These are phyloP conservation scores for Claviceps humidiphila DNA, from an alignment of 2,329 filamentous ascomycete genomes.

Conservation along the genomic window DNA sequence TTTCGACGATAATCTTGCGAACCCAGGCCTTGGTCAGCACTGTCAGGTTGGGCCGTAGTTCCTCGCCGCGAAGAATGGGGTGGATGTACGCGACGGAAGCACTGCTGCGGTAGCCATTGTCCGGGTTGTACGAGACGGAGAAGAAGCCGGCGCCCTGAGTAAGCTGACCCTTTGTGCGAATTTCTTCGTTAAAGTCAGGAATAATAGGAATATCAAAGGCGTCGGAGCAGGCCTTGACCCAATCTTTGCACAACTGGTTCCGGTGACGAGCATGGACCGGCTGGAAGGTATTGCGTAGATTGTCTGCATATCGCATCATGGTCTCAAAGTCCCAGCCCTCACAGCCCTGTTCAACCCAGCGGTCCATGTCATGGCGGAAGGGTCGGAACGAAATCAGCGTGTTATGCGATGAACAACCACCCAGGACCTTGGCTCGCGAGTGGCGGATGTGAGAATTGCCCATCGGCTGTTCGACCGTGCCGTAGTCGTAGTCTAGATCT, in stretches of 20 bases:
- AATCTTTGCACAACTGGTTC: conserved; percentile 85
- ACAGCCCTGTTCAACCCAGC: conserved; percentile 73
- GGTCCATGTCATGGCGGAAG: conserved; percentile 75
- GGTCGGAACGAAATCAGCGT: conserved; percentile 87
- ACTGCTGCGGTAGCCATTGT: conserved; percentile 70
- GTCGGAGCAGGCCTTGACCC: conserved; percentile 67
- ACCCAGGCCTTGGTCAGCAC: conserved; percentile 83
- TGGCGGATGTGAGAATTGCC: conserved; percentile 88
- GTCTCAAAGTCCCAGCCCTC: conserved; percentile 78
- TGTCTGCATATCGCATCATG: conserved; percentile 70
- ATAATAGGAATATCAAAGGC: conserved; percentile 72
- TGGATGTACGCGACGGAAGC: conserved; percentile 89
- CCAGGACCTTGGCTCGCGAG: conserved; percentile 82
- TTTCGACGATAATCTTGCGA: conserved; percentile 60
- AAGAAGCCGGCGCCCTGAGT: conserved; percentile 77
- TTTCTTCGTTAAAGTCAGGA: conserved; percentile 77
- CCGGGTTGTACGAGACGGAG: conserved; percentile 81
- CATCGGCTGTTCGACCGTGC: conserved; percentile 78
- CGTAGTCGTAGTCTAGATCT: conserved; percentile 84
- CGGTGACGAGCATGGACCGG: conserved; percentile 74
- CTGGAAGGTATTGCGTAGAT: conserved; percentile 79
- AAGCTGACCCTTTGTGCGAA: conserved; percentile 57
- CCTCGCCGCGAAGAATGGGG: conserved; percentile 71
- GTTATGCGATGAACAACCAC: conserved; percentile 88
- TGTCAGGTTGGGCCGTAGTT: conserved; percentile 72